Percentiles rank a stretch among this genome's conserved stretches.
These are phyloP conservation scores for Dittrichia graveolens DNA, from an alignment of 129 eudicot genomes.

Conservation along the genomic window DNA sequence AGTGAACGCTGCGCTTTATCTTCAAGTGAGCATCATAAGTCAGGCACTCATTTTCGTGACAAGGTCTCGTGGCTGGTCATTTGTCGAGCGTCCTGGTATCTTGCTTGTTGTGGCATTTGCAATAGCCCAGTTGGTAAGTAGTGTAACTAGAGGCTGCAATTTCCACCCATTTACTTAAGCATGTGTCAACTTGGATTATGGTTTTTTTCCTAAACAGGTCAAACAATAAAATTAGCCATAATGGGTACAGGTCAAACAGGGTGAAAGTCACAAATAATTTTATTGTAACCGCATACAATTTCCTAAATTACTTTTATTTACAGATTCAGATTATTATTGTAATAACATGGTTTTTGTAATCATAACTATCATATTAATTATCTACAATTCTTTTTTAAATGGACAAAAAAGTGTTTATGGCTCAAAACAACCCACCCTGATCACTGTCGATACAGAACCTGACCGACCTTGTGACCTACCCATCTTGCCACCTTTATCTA, in stretches of 20 bases:
- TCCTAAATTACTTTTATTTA: too few relatives aligned
- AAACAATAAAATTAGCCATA: neutral
- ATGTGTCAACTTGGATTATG: neutral
- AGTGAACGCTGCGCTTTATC: constrained; percentile 7
- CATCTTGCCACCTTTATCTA: too few relatives aligned
- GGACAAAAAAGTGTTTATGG: too few relatives aligned
- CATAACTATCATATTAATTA: too few relatives aligned
- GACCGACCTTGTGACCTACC: too few relatives aligned
- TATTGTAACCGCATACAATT: too few relatives aligned
- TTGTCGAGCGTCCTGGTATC: constrained; percentile 9
- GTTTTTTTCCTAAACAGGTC: neutral
- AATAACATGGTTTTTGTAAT: too few relatives aligned
- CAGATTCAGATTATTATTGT: too few relatives aligned
- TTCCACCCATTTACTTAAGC: neutral
- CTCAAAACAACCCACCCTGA: too few relatives aligned
- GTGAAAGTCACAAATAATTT: neutral
- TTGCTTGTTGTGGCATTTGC: constrained; percentile 3
- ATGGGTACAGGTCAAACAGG: neutral
- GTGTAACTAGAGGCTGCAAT: neutral
- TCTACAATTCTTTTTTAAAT: too few relatives aligned
- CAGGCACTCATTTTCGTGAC: constrained; percentile 19
- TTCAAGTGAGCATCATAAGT: constrained; percentile 16
- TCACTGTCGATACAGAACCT: too few relatives aligned
- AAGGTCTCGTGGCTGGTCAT: constrained; percentile 19
- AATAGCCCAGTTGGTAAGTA: constrained; percentile 6